Conservation (phyloP, 176 grass and related monocot genomes). For the Echinochloa phyllopogon region DNA sequence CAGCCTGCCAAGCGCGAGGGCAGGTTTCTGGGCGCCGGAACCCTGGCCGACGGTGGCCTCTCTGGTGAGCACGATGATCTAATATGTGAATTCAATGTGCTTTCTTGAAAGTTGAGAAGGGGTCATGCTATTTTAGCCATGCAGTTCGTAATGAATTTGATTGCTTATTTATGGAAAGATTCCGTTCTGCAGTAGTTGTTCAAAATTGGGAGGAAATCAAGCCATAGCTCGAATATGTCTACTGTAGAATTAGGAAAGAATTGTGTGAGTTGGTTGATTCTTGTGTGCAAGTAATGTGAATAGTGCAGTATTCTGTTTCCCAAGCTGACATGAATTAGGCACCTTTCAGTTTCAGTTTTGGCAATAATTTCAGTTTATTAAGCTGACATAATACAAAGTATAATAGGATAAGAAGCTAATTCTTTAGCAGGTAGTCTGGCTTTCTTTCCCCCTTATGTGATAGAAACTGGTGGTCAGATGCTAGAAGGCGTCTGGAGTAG, state of each 20-base stretch:
- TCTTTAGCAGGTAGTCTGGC: neutral
- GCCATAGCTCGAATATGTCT: neutral
- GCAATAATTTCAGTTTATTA: constrained; percentile 28
- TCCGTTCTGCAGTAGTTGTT: neutral
- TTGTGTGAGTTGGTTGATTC: neutral
- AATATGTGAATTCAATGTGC: neutral
- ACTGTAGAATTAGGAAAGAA: neutral
- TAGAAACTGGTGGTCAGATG: constrained; percentile 12
- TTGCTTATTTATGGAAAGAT: constrained; percentile 25
- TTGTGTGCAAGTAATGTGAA: neutral
- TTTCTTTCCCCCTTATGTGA: constrained; percentile 7
- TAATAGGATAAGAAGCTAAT: constrained; percentile 30
- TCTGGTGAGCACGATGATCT: constrained; percentile 48
- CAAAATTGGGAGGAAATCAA: constrained; percentile 8
- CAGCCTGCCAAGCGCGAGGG: constrained; percentile 39
- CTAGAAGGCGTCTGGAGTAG: constrained; percentile 8
- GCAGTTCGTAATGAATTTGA: neutral
- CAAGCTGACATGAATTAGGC: constrained; percentile 13
- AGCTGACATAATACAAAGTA: constrained; percentile 5
- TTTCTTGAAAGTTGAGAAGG: neutral
- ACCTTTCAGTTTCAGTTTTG: neutral
- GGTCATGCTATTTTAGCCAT: neutral
- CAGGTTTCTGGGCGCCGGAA: constrained; percentile 39
- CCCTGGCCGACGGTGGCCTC: constrained; percentile 35
- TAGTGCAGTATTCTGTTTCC: constrained; percentile 33